Conservation (phyloP, 176 grass and related monocot genomes). For the Carex kokanica region DNA sequence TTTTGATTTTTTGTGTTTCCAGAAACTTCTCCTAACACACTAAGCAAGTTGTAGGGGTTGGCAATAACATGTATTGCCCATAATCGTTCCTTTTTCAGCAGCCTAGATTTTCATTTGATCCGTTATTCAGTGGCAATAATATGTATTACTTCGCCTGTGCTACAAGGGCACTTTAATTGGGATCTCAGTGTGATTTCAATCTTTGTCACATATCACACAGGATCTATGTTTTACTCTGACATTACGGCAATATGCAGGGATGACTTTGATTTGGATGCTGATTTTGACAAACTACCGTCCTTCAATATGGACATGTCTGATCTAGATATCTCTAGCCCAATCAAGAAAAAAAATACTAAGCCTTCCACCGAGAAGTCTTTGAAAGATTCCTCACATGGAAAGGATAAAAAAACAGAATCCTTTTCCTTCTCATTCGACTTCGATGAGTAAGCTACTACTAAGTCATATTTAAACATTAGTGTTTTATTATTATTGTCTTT, state of each 20-base stretch:
- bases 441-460: conserved; percentile 63
- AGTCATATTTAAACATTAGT: neutral
- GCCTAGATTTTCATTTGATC: conserved; percentile 3
- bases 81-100: neutral
- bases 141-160: neutral
- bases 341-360: conserved; percentile 66
- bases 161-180: too few relatives aligned
- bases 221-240: neutral
- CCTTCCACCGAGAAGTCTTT: conserved; percentile 37
- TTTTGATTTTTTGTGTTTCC: neutral
- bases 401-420: conserved; percentile 54
- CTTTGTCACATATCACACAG: neutral
- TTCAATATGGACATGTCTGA: conserved; percentile 86
- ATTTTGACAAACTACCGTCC: conserved; percentile 76
- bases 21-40: neutral
- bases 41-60: neutral
- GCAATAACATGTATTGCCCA: neutral
- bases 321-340: conserved; percentile 74
- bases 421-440: conserved; percentile 94
- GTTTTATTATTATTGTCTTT: neutral
- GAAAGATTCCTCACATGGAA: conserved; percentile 44
- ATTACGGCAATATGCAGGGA: conserved; percentile 44
- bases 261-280: conserved; percentile 85
- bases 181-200: neutral
- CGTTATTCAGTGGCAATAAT: neutral